These are phyloP conservation scores for Amanita thiersii DNA, from an alignment of 768 basidiomycete genomes.

Conservation along the genomic window DNA sequence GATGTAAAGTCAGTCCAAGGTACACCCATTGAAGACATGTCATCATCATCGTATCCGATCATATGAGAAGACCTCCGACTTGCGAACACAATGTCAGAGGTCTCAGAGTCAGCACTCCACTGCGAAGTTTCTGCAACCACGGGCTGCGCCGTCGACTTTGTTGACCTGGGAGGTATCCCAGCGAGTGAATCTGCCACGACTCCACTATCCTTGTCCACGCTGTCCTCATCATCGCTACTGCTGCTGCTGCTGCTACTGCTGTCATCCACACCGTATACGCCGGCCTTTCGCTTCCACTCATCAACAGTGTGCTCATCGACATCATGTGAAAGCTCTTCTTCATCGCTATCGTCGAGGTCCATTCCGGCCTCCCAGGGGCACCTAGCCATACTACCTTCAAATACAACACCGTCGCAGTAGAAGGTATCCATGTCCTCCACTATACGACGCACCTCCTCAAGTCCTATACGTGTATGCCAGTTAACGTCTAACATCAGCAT, in stretches of 20 bases:
- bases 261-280: slow-evolving; percentile 8
- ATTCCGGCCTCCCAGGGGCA: slow-evolving; percentile 72
- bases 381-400: slow-evolving; percentile 74
- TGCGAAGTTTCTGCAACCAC: slow-evolving; percentile 5
- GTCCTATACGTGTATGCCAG: slow-evolving; percentile 47
- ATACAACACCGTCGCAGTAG: slow-evolving; percentile 68
- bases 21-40: slow-evolving; percentile 2
- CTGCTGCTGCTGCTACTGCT: slow-evolving; percentile 8
- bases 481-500: slow-evolving; percentile 67
- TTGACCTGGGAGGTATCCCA: slow-evolving; percentile 7
- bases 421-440: slow-evolving; percentile 54
- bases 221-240: slow-evolving; percentile 5
- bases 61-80: neutral
- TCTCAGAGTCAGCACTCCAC: slow-evolving; percentile 8
- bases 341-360: slow-evolving; percentile 26
- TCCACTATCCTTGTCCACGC: neutral
- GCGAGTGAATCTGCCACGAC: slow-evolving; percentile 5
- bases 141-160: slow-evolving; percentile 4
- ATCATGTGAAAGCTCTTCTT: slow-evolving; percentile 1
- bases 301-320: slow-evolving; percentile 1
- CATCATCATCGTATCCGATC: slow-evolving; percentile 1
- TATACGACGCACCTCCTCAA: slow-evolving; percentile 45
- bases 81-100: slow-evolving; percentile 8
- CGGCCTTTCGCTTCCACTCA: slow-evolving; percentile 7
- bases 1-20: slow-evolving; percentile 8